Conservation (phyloP, 345 rosid genomes). For the Citrus glauca region DNA sequence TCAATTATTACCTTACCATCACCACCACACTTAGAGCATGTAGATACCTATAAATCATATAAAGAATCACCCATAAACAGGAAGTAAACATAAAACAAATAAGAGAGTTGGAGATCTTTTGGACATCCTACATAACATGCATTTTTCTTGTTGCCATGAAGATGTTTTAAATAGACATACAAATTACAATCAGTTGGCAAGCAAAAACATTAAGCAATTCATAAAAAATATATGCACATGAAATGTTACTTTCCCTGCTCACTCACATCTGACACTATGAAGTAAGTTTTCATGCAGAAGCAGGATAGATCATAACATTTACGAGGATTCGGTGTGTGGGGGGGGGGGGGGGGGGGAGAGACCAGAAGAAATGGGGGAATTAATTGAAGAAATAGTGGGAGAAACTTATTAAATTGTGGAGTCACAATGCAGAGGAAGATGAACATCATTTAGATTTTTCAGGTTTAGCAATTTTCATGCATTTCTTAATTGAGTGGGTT, state of each 20-base stretch:
- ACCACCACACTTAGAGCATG: conserved; percentile 80
- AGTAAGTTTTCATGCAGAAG: no score
- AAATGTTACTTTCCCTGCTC: not conserved
- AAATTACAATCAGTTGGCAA: no score
- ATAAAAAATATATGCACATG: not conserved
- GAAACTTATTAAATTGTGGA: no score
- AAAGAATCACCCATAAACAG: conserved; percentile 21
- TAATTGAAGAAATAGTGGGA: no score
- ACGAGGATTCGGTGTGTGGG: no score
- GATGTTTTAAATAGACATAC: not conserved
- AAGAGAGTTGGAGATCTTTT: not conserved
- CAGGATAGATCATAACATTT: no score
- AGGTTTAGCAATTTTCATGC: not conserved
- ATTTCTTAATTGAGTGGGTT: no score
- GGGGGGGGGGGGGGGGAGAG: no score
- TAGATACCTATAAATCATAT: conserved; percentile 64
- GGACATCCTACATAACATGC: not conserved
- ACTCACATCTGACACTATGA: no score
- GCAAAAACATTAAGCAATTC: no score
- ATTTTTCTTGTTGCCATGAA: not conserved
- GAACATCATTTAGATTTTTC: not conserved
- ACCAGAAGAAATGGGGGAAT: no score
- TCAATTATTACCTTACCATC: conserved; percentile 78
- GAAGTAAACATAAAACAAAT: conserved; percentile 9
- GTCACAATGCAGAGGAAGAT: not conserved